These are phyloP conservation scores for Paecilomyces sp. DNA, from an alignment of 2,329 filamentous ascomycete genomes.

Conservation along the genomic window DNA sequence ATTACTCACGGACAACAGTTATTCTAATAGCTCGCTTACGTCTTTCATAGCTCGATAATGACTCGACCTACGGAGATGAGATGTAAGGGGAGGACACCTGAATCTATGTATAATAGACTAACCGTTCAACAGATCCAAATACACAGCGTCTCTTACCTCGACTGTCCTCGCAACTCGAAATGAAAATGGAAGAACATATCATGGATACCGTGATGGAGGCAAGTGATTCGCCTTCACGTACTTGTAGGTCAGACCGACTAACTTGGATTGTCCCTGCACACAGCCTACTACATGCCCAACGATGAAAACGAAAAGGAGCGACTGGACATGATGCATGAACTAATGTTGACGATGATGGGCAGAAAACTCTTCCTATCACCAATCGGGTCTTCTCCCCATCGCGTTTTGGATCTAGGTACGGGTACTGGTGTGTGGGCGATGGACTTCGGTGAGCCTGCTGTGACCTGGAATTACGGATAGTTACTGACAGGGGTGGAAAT, in stretches of 20 bases:
- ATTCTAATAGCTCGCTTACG: not conserved
- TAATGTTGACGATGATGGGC: conserved; percentile 8
- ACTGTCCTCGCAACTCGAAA: not conserved
- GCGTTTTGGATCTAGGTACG: conserved; percentile 13
- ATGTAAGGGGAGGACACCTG: not conserved
- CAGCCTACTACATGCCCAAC: conserved; percentile 8
- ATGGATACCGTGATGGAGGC: not conserved
- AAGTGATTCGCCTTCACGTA: not conserved
- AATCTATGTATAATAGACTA: not conserved
- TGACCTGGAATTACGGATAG: not conserved
- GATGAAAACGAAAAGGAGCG: conserved; percentile 12
- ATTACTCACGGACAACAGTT: not conserved
- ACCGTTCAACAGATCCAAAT: not conserved
- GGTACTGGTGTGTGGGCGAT: conserved; percentile 21
- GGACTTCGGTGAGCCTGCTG: conserved; percentile 12
- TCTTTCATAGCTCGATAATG: not conserved
- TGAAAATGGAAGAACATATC: not conserved
- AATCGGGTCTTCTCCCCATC: conserved; percentile 6
- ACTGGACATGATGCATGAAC: conserved; percentile 12
- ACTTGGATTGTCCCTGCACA: not conserved
- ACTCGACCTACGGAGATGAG: not conserved
- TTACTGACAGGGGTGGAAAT: not conserved
- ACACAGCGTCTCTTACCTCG: not conserved
- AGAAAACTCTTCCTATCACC: conserved; percentile 12
- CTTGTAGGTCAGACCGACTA: not conserved